A percentile compares a stretch with the other conserved stretches of the same genome.
Evolutionary conservation across 1,284 basidiomycete genomes (phyloP).

Genomic region (Coniophora puteana): DNA sequence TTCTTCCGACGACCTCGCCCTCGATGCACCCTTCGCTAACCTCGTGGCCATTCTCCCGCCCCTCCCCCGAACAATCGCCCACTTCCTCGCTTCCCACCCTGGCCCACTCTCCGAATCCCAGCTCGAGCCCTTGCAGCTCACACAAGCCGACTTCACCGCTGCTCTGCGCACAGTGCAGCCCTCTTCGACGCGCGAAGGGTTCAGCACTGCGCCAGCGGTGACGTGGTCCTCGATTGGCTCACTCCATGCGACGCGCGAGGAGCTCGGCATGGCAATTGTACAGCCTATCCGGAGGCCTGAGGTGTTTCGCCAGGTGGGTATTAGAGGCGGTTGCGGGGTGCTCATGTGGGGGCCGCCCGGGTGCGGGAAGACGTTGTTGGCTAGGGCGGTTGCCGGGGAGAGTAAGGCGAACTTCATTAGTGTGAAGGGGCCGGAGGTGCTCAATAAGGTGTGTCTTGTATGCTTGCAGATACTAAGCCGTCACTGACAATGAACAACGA

Average conservation of each 20-base stretch:
- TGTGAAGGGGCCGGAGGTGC: constrained; percentile 93
- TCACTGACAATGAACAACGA: too few relatives aligned
- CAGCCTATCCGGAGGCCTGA: constrained; percentile 92
- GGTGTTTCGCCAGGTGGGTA: constrained; percentile 84
- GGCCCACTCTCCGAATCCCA: constrained; percentile 73
- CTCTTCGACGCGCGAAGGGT: constrained; percentile 96
- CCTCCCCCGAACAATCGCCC: constrained; percentile 82
- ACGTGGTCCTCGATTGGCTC: constrained; percentile 97
- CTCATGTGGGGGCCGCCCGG: constrained; percentile 98
- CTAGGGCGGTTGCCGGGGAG: constrained; percentile 97
- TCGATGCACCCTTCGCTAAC: constrained; percentile 38
- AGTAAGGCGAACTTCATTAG: constrained; percentile 94
- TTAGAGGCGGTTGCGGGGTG: constrained; percentile 86
- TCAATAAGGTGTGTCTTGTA: constrained; percentile 75
- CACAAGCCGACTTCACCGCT: constrained; percentile 70
- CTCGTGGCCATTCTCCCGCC: constrained; percentile 40
- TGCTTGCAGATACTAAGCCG: background rate
- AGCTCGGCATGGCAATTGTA: constrained; percentile 96
- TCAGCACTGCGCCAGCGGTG: constrained; percentile 94
- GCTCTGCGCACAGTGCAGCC: constrained; percentile 90
- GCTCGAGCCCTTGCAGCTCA: constrained; percentile 79
- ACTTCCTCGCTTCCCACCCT: constrained; percentile 87
- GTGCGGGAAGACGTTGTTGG: constrained; percentile 93
- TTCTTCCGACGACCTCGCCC: constrained; percentile 14
- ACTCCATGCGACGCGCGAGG: constrained; percentile 79